These are phyloP conservation scores for Fusarium papillatum DNA, from an alignment of 2,329 filamentous ascomycete species.

Conservation along the genomic window DNA sequence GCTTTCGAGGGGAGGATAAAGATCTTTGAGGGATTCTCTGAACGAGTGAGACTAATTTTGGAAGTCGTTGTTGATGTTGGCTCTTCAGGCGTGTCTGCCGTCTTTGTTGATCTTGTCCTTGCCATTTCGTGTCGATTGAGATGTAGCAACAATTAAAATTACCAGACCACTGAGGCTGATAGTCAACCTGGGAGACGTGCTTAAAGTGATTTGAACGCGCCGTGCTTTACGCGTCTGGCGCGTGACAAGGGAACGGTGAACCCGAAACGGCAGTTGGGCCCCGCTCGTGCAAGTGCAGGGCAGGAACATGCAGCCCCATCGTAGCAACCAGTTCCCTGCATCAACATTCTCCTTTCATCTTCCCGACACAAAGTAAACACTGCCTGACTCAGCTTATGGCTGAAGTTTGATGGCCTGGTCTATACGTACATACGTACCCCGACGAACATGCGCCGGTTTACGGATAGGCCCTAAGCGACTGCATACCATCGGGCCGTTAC, in stretches of 20 bases:
- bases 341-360: conserved; percentile 31
- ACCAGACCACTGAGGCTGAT: neutral
- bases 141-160: neutral
- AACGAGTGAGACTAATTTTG: conserved; percentile 57
- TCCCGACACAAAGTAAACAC: neutral
- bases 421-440: conserved; percentile 26
- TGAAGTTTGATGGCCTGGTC: conserved; percentile 35
- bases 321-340: conserved; percentile 31
- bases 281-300: neutral
- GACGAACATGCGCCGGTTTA: conserved; percentile 35
- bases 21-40: conserved; percentile 63
- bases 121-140: conserved; percentile 55
- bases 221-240: conserved; percentile 35
- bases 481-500: conserved; percentile 31
- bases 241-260: conserved; percentile 7
- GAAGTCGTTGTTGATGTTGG: conserved; percentile 43
- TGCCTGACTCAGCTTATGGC: conserved; percentile 19
- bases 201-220: neutral
- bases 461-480: conserved; percentile 25
- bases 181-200: neutral
- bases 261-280: conserved; percentile 23
- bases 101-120: conserved; percentile 61
- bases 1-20: conserved; percentile 73
- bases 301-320: conserved; percentile 15
- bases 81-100: conserved; percentile 43